phyloP scores from a whole-genome alignment of 2,329 filamentous ascomycete species.

The Dryadomyces quercus-mongolicae region DNA sequence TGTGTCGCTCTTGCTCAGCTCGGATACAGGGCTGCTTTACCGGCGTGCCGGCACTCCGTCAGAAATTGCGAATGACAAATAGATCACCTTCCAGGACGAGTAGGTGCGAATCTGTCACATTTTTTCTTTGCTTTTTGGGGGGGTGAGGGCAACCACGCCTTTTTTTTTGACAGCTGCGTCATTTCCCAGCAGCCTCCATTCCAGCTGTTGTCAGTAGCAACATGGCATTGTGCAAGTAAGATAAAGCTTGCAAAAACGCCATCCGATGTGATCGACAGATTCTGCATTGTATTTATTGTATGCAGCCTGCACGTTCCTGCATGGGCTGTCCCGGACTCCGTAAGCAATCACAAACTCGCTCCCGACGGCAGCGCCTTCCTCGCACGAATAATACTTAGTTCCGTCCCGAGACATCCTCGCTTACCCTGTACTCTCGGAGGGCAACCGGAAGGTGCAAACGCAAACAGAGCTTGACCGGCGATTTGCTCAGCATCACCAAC shows the following conservation, averaged over 20 bases:
- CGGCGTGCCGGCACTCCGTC: neutral
- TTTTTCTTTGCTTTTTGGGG: neutral
- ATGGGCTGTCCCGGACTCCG: neutral
- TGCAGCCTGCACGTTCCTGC: no score
- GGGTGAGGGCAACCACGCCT: no score
- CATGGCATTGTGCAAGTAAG: neutral
- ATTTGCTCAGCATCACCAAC: no score
- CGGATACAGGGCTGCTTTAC: neutral
- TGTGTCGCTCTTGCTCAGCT: no score
- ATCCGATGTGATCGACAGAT: no score
- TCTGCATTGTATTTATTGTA: no score
- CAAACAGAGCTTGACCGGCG: no score
- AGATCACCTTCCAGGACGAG: no score
- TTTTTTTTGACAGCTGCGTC: neutral
- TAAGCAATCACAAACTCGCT: neutral
- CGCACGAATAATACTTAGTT: neutral
- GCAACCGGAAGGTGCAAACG: no score
- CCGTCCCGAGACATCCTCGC: neutral
- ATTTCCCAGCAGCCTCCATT: neutral
- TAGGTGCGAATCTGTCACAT: neutral
- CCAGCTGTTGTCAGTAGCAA: slow-evolving; percentile 1
- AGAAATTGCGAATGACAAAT: neutral
- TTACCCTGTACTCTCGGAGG: neutral
- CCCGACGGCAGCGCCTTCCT: neutral
- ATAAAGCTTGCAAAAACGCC: no score